phyloP scores from a whole-genome alignment of 108 stramenopile species.

The Fistulifera solaris region DNA sequence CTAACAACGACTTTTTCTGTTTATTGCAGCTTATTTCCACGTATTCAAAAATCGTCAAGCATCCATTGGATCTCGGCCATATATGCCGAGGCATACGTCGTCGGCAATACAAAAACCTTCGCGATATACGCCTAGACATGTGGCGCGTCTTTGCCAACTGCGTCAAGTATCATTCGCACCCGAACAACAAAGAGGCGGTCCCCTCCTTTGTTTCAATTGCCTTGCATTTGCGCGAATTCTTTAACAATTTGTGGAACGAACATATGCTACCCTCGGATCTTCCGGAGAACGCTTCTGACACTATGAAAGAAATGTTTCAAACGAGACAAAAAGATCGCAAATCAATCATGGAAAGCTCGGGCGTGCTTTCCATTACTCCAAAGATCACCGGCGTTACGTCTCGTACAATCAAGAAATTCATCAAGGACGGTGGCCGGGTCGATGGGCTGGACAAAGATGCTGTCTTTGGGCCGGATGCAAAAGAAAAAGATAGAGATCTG shows the following conservation, averaged over 20 bases:
- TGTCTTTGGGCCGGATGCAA: constrained; percentile 31
- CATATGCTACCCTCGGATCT: constrained; percentile 72
- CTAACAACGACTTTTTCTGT: not conserved
- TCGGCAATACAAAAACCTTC: constrained; percentile 52
- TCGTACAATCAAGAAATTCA: constrained; percentile 33
- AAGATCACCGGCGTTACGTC: constrained; percentile 38
- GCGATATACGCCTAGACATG: constrained; percentile 69
- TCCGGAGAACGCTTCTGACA: constrained; percentile 16
- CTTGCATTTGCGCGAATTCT: constrained; percentile 74
- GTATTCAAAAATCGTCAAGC: constrained; percentile 76
- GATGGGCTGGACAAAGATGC: constrained; percentile 55
- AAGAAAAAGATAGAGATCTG: constrained; percentile 18
- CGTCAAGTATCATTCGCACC: constrained; percentile 77
- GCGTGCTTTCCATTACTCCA: constrained; percentile 18
- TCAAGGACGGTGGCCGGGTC: constrained; percentile 54
- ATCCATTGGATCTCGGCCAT: constrained; percentile 72
- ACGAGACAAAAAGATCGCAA: constrained; percentile 47
- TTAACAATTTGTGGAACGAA: constrained; percentile 80
- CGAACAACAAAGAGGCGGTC: constrained; percentile 66
- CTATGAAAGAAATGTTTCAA: constrained; percentile 28
- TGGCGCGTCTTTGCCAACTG: constrained; percentile 88
- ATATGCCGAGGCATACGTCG: constrained; percentile 74
- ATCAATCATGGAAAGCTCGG: constrained; percentile 49
- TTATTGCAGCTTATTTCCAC: constrained; percentile 40
- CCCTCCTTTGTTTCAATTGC: constrained; percentile 79